Base-by-base conservation (phyloP, 2,329 filamentous ascomycete species). In the Nigrospora osmanthi region DNA sequence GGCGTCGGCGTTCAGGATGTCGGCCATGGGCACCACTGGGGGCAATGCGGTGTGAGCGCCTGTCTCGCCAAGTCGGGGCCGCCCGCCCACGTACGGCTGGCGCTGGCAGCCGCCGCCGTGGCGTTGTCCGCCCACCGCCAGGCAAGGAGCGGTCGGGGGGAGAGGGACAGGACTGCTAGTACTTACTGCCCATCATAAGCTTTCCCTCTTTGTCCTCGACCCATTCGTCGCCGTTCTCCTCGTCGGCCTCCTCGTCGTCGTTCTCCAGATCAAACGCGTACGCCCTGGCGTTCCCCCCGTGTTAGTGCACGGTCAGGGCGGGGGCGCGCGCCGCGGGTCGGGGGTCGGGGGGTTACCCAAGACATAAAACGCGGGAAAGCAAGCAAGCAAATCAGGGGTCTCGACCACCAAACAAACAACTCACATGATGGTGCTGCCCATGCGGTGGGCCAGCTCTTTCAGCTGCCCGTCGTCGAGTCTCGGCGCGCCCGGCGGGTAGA, bases 1-100 rank as follows among this genome's bases (percentile, higher is more conserved):
- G 5, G 86, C 89, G 60, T 95, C 87, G 0, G 89, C 88, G 56
- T 95, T 95, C 31, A 96, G 73, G 58, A 95, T 83, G 60, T 95
- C 90, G 1, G 89, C 89, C 70, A 96, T 78, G 1, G 89, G 89
- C 0, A 95, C 85, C 87, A 95, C 40, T 42, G 33, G n/a, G 33
- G n/a, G 7, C 10, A 23, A 14, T 4, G 23, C 23, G 23, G 23
- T 28, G 23, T 28, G 23, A 28, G 23, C 23, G 23, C 23, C 23
- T 28, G 23, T 28, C 23, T 28, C 23, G 23, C 23, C 23, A 28
- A 10, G 23, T 28, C 23, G 23, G 23, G 23, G 23, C 23, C 23
- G 23, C 23, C 23, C 23, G 23, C 23, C 23, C 23, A 28, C 23
- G 23, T 28, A 10, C 23, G 7, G 23, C 23, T 6, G 23, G 23